Conservation (phyloP, 2,329 filamentous ascomycete species). For the Colletotrichum shisoi region DNA sequence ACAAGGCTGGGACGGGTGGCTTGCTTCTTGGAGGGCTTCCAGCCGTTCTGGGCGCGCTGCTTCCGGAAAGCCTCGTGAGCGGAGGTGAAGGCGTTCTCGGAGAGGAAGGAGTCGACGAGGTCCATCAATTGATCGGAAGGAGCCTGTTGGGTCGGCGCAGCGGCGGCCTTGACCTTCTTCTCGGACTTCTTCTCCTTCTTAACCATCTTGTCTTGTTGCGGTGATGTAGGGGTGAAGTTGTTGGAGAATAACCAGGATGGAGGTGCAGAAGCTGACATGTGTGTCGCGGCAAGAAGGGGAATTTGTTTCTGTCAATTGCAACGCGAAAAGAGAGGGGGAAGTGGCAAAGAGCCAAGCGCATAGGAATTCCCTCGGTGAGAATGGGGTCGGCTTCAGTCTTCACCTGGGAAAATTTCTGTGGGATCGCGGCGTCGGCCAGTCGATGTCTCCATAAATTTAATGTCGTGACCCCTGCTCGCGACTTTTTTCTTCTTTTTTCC, state of each 20-base stretch:
- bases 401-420: slow-evolving; percentile 39
- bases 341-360: background rate
- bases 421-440: slow-evolving; percentile 12
- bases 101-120: slow-evolving; percentile 72
- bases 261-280: slow-evolving; percentile 49
- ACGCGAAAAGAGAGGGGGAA: slow-evolving; percentile 4
- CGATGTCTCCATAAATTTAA: slow-evolving; percentile 35
- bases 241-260: slow-evolving; percentile 57
- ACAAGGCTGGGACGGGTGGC: slow-evolving; percentile 50
- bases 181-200: slow-evolving; percentile 46
- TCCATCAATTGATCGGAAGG: slow-evolving; percentile 70
- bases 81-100: slow-evolving; percentile 68
- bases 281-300: background rate
- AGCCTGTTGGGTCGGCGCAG: slow-evolving; percentile 44
- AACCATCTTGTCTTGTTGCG: slow-evolving; percentile 46
- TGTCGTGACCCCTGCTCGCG: slow-evolving; percentile 34
- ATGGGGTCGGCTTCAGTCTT: slow-evolving; percentile 22
- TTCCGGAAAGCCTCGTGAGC: slow-evolving; percentile 70
- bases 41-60: slow-evolving; percentile 65
- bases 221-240: slow-evolving; percentile 44
- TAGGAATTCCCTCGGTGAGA: slow-evolving; percentile 29
- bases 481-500: background rate
- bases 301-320: background rate
- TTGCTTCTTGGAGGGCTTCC: slow-evolving; percentile 47
- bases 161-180: slow-evolving; percentile 40